phyloP scores from a whole-genome alignment of 2,329 filamentous ascomycete species.

The Lecanicillium sp. region DNA sequence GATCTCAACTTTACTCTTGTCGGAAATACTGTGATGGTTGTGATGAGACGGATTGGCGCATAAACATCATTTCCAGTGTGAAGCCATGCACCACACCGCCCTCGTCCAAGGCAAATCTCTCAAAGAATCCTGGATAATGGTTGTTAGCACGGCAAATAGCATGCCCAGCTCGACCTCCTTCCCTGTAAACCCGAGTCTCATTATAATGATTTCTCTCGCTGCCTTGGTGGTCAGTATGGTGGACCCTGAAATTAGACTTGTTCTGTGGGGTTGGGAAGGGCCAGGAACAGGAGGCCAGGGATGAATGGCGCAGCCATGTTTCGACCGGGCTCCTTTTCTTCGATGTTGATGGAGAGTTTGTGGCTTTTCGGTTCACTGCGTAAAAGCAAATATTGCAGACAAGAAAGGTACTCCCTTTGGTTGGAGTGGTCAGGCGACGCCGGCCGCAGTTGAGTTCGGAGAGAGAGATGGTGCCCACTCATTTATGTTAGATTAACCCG shows the following conservation, averaged over 20 bases:
- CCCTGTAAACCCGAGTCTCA: neutral
- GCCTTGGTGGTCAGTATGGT: neutral
- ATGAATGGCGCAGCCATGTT: neutral
- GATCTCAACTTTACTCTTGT: neutral
- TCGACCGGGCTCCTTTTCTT: slow-evolving; percentile 3
- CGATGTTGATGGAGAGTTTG: no score
- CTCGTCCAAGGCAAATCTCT: neutral
- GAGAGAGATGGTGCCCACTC: no score
- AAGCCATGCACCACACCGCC: no score
- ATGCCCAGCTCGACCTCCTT: neutral
- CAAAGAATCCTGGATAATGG: neutral
- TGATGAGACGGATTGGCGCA: no score
- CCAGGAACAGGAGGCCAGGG: neutral
- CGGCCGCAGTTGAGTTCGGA: no score
- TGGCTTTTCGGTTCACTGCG: neutral
- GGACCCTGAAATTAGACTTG: slow-evolving; percentile 11
- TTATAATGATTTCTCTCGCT: slow-evolving; percentile 5
- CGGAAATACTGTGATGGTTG: no score
- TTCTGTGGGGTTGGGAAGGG: slow-evolving; percentile 1
- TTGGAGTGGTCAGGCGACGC: no score
- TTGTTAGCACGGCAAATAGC: neutral
- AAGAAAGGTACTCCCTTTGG: neutral
- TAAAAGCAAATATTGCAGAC: neutral
- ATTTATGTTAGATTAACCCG: neutral
- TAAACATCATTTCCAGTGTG: no score